Evolutionary conservation across 164 flowering plant species (phyloP), one percentile per base, ranked within the genome.

Genomic region (Warburgia ugandensis): DNA sequence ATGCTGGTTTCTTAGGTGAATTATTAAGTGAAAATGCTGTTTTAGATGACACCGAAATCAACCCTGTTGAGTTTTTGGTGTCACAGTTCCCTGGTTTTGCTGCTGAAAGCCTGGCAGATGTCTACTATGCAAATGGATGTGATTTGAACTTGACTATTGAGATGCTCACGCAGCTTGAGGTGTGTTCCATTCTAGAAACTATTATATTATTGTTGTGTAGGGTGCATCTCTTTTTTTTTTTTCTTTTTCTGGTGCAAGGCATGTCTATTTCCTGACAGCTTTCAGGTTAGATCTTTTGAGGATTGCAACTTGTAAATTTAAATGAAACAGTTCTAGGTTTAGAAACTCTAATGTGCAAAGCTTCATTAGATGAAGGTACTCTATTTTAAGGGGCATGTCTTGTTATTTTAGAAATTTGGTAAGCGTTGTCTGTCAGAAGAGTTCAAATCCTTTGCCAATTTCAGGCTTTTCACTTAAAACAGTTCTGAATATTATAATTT

Each of bases 91-190:
- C 99, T 54, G 97, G 95, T 20, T 89, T 94, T 81, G 81, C 99
- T 48, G 82, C 80, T 32, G 96, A 86, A 67, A 89, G 99, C 71
- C 95, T 89, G 22, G 83, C 88, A 23, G 99, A 83, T 50, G 96
- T 86, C 35, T 94, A 74, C 65, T 74, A 65, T 70, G 82, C 96
- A 25, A 89, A 78, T 75, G 83, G 78, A n/a, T 77, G 95, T 66
- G 90, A 94, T 63, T 62, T 94, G 76, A 81, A 80, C 66, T 54
- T 71, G 57, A 94, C 99, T 14, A 74, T 86, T 29, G 99, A 94
- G 67, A 94, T 89, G 88, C 95, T 94, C 58, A 77, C 83, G 53
- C 97, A 89, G 73, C 83, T 94, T 26, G 99, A 89, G 97, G 99
- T 94, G 73, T 52, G 38, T 37, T 54, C 14, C 5, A 14, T 25